Evolutionary conservation across 2,329 filamentous ascomycete species (phyloP).

Genomic region (Fusarium algeriense): DNA sequence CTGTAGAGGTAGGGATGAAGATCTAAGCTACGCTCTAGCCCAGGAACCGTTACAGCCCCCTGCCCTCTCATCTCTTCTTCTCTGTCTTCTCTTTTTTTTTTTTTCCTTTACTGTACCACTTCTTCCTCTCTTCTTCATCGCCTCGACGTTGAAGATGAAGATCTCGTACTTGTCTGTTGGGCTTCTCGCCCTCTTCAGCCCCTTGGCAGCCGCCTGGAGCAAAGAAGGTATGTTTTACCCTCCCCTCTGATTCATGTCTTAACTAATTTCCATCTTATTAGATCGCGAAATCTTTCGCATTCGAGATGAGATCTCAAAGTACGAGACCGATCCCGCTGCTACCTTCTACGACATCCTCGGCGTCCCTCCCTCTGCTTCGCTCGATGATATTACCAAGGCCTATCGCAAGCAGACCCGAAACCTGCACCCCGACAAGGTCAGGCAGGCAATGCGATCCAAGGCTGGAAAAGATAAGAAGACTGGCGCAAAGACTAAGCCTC

Average conservation of each 20-base stretch:
- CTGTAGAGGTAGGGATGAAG: slow-evolving; percentile 21
- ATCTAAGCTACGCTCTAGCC: slow-evolving; percentile 29
- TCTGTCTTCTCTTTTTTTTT: neutral
- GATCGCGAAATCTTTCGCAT: slow-evolving; percentile 99
- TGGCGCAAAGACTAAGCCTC: slow-evolving; percentile 76
- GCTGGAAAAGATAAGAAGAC: slow-evolving; percentile 68
- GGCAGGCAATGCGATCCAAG: slow-evolving; percentile 81
- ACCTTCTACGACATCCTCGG: slow-evolving; percentile 97
- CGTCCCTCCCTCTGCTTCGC: slow-evolving; percentile 76
- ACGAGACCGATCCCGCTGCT: slow-evolving; percentile 79
- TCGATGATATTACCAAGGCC: slow-evolving; percentile 92
- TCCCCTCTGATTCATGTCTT: slow-evolving; percentile 3
- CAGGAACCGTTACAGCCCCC: slow-evolving; percentile 30
- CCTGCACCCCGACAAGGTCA: slow-evolving; percentile 96
- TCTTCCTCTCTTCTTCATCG: slow-evolving; percentile 7
- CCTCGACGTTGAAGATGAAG: slow-evolving; percentile 71
- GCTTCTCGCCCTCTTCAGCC: slow-evolving; percentile 75
- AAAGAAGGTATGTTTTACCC: slow-evolving; percentile 76
- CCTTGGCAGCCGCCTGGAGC: slow-evolving; percentile 80
- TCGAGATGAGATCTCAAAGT: slow-evolving; percentile 84
- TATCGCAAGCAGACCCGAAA: slow-evolving; percentile 88
- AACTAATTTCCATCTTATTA: slow-evolving; percentile 52
- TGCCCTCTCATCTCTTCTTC: slow-evolving; percentile 6
- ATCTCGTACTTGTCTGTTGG: slow-evolving; percentile 74
- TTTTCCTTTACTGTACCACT: slow-evolving; percentile 1